A percentile compares a stretch with the other conserved stretches of the same genome.
These are phyloP conservation scores for Schizophyllum amplum DNA, from an alignment of 1,284 basidiomycete species.

Conservation along the genomic window DNA sequence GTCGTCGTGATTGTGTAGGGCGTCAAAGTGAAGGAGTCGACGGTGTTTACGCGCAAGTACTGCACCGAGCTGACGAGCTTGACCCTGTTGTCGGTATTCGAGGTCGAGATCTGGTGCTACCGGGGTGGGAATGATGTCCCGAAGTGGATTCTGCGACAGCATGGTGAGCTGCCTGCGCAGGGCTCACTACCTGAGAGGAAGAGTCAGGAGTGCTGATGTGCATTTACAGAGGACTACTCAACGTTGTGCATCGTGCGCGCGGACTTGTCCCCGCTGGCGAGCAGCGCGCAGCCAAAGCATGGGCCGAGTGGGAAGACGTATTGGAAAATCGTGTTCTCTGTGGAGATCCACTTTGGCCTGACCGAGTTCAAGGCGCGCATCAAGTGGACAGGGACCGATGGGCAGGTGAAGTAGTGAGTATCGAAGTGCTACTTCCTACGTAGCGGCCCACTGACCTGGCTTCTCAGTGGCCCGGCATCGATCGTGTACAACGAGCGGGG, in stretches of 20 bases:
- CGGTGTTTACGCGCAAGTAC: constrained; percentile 70
- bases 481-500: constrained; percentile 76
- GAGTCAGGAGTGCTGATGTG: constrained; percentile 19
- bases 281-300: constrained; percentile 9
- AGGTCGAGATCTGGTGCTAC: constrained; percentile 77
- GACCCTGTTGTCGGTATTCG: constrained; percentile 66
- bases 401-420: constrained; percentile 53
- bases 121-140: constrained; percentile 59
- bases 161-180: constrained; percentile 70
- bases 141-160: constrained; percentile 74
- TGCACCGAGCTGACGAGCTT: constrained; percentile 72
- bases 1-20: constrained; percentile 54
- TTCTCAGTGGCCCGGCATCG: constrained; percentile 58
- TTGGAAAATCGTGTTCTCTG: constrained; percentile 24
- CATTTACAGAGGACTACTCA: constrained; percentile 29
- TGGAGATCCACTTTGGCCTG: constrained; percentile 32
- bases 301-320: constrained; percentile 13
- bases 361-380: constrained; percentile 37
- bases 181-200: constrained; percentile 28
- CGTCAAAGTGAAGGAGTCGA: constrained; percentile 70
- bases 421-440: constrained; percentile 11
- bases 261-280: constrained; percentile 24
- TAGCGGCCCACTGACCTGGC: constrained; percentile 3
- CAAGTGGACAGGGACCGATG: constrained; percentile 58
- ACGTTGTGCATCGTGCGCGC: constrained; percentile 35